phyloP scores from a whole-genome alignment of 2,329 filamentous ascomycete species.

The Trematosphaeria pertusa region DNA sequence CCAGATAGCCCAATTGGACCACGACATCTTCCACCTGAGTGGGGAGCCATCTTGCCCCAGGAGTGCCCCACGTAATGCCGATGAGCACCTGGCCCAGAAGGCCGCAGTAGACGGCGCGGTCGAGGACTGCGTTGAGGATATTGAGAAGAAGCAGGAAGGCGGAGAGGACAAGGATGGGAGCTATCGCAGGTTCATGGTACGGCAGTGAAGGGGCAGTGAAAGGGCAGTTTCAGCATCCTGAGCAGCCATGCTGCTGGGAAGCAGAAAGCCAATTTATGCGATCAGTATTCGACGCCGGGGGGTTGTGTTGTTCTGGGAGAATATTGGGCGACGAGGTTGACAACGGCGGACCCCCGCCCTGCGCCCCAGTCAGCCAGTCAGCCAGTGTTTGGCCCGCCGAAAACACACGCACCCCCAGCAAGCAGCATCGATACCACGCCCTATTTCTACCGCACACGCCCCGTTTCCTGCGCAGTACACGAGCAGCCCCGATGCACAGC shows the following conservation, averaged over 20 bases:
- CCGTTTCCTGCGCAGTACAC: conserved; percentile 5
- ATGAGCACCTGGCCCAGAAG: conserved; percentile 75
- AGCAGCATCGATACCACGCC: conserved; percentile 24
- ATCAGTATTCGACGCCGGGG: no score
- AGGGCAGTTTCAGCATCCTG: conserved; percentile 25
- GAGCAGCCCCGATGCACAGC: conserved; percentile 36
- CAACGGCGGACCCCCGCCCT: conserved; percentile 35
- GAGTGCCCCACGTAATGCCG: conserved; percentile 73
- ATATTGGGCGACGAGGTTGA: conserved; percentile 9
- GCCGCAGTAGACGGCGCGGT: conserved; percentile 70
- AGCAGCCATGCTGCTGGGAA: conserved; percentile 32
- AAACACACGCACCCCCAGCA: conserved; percentile 27
- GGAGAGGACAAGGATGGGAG: conserved; percentile 64
- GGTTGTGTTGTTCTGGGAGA: conserved; percentile 2
- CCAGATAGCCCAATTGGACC: conserved; percentile 74
- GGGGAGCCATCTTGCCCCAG: conserved; percentile 68
- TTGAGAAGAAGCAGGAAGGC: conserved; percentile 71
- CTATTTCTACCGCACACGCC: conserved; percentile 38
- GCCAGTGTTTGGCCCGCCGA: conserved; percentile 39
- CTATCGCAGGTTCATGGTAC: conserved; percentile 69
- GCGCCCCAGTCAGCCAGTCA: conserved; percentile 16
- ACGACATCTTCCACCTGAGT: conserved; percentile 60
- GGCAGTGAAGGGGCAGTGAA: conserved; percentile 51
- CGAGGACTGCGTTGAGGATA: conserved; percentile 62
- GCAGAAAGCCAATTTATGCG: conserved; percentile 9